Evolutionary conservation across 2,329 filamentous ascomycete genomes (phyloP), one percentile per base, ranked within the genome.

Genomic region (Monosporascus sp.): DNA sequence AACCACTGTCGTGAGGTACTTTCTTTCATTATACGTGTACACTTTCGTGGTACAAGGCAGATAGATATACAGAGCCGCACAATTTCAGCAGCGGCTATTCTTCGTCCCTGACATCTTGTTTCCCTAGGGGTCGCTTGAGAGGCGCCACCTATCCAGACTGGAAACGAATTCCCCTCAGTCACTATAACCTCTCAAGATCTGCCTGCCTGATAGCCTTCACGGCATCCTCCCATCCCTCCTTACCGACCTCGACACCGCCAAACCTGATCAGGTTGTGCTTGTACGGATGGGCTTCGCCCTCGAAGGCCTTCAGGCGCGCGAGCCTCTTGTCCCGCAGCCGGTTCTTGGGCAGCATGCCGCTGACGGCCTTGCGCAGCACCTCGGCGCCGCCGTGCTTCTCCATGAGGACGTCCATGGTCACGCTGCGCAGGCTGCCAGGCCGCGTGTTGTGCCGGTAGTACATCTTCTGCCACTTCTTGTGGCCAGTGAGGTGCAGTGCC

Each of bases 291-390:
- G 84, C 84, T 39, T 83, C 78, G n/a, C 93, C 91, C 74, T 99
- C 95, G 71, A 97, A 99, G 6, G 89, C 92, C 82, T 97, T 99
- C 68, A 99, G 74, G 62, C 94, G 80, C 38, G 86, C 90, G 75
- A 99, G 75, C 59, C 95, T 77, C 77, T 90, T 89, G 70, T 97
- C 91, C 64, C 93, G 79, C 66, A 99, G 75, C 65, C 92, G 78
- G 75, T 99, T 99, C 82, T 99, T 99, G 51, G 94, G 94, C 72
- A 99, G 73, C 94, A 99, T 99, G 48, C 95, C 95, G 68, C 88
- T 88, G 41, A 99, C 95, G 1, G 95, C 94, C 71, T 91, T 89
- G 65, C 90, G 81, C 68, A 99, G 73, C 38, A 99, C 86, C 79
- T 99, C 94, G 38, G 87, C 87, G 48, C 94, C 94, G 59, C 94